Evolutionary conservation across 768 basidiomycete species (phyloP), one percentile per base, ranked within the genome.

Genomic region (Hericium coralloides): DNA sequence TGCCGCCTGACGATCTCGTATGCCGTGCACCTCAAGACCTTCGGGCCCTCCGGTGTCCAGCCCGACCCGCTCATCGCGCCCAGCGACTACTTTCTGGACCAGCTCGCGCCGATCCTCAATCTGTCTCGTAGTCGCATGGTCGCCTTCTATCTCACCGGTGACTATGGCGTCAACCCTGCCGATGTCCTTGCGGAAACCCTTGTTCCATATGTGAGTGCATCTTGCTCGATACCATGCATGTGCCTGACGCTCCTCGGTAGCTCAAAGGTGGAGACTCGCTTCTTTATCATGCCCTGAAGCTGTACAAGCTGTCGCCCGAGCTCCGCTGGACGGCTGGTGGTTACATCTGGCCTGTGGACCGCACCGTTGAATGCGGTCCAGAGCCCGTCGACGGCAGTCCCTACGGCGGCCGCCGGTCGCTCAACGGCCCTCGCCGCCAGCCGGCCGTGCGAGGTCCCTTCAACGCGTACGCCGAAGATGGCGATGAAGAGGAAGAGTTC

Each of bases 261-360:
- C 70, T 92, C 50, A 89, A 87, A 71, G 88, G 86, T 38, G 83
- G 83, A 20, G 89, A 92, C 64, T 82, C 84, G 4, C 68, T 89
- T 36, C 69, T 92, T 8, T 89, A 88, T 67, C 85, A 88, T 53
- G 85, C 88, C 2, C 71, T 91, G 66, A 89, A 87, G 68, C 68
- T 85, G 39, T 89, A 83, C 74, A 89, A 89, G 58, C 80, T 92
- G 49, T 68, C 72, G 1, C 86, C 87, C 0, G 86, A 86, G 59
- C 76, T 92, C 1, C 86, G 86, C 58, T 92, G 87, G 85, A 82
- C 84, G 17, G 89, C 90, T 36, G 89, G 88, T 2, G 88, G 88
- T 18, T 90, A 86, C 67, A 76, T 92, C 59, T 92, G 90, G 89
- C 83, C 88, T 0, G 74, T 81, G 23, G 85, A 87, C 63, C 79